phyloP scores from a whole-genome alignment of 148 eudicot genomes.

The Fallopia convolvulus region DNA sequence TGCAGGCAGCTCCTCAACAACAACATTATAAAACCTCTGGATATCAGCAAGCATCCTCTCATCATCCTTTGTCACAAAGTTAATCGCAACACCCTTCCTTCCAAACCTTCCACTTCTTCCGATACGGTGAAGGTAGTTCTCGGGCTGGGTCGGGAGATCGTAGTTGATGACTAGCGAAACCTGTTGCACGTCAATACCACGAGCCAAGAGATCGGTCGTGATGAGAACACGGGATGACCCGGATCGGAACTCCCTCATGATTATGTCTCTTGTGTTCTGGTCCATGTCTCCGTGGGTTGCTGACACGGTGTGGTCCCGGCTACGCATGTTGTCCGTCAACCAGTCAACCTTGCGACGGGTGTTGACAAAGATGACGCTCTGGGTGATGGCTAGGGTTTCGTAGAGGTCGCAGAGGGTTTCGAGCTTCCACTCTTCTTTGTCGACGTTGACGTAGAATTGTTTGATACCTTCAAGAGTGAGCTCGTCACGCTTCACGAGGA shows the following conservation, averaged over 20 bases:
- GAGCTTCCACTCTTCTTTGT: slow-evolving; percentile 48
- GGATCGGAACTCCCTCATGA: slow-evolving; percentile 39
- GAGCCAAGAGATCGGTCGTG: slow-evolving; percentile 40
- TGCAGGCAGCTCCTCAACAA: slow-evolving; percentile 38
- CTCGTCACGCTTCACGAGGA: slow-evolving; percentile 44
- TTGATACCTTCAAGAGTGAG: slow-evolving; percentile 48
- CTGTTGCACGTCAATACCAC: slow-evolving; percentile 49
- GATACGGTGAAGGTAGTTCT: slow-evolving; percentile 42
- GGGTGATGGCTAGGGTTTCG: slow-evolving; percentile 45
- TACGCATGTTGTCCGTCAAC: slow-evolving; percentile 44
- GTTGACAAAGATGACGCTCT: slow-evolving; percentile 48
- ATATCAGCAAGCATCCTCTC: slow-evolving; percentile 38
- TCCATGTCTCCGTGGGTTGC: slow-evolving; percentile 56
- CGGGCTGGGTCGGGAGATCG: slow-evolving; percentile 47
- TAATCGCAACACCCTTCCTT: slow-evolving; percentile 44
- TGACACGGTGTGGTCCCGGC: slow-evolving; percentile 43
- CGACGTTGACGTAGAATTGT: slow-evolving; percentile 41
- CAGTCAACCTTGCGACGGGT: slow-evolving; percentile 47
- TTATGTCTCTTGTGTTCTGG: slow-evolving; percentile 36
- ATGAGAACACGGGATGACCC: slow-evolving; percentile 48
- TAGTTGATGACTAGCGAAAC: slow-evolving; percentile 44
- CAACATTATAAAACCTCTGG: slow-evolving; percentile 43
- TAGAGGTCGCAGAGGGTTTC: slow-evolving; percentile 47
- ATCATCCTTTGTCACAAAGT: slow-evolving; percentile 39
- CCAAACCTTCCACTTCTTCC: slow-evolving; percentile 45